These are phyloP conservation scores for Luffa acutangula DNA, from an alignment of 306 rosid species.

Conservation along the genomic window DNA sequence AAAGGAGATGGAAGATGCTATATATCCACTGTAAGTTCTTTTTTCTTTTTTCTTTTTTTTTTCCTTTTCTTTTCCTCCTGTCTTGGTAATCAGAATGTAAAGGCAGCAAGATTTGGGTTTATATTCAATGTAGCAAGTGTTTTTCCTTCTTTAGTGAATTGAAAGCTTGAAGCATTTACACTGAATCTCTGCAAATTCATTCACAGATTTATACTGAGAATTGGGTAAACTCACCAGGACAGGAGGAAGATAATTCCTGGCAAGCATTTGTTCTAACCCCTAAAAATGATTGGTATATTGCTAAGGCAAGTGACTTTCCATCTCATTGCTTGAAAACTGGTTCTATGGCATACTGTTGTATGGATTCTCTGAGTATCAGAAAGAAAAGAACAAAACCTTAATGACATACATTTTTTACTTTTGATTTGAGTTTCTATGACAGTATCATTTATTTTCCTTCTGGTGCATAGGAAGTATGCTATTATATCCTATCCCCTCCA, in stretches of 20 bases:
- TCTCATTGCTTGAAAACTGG: background rate
- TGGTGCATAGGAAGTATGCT: background rate
- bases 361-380: background rate
- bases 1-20: constrained; percentile 88
- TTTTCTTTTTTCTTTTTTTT: background rate
- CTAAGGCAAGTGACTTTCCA: constrained; percentile 40
- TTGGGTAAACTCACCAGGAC: constrained; percentile 91
- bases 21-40: constrained; percentile 72
- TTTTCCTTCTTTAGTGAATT: background rate
- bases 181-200: background rate
- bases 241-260: constrained; percentile 82
- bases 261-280: constrained; percentile 72
- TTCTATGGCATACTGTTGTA: background rate
- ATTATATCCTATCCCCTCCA: background rate
- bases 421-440: background rate
- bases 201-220: constrained; percentile 83
- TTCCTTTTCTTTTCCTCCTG: background rate
- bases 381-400: background rate
- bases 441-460: background rate
- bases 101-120: background rate
- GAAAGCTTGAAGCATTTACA: background rate
- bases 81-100: background rate
- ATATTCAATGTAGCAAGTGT: background rate
- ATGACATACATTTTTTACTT: background rate
- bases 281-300: constrained; percentile 70